Base-by-base conservation (phyloP, 306 rosid genomes). In the Crotalaria pallida region DNA sequence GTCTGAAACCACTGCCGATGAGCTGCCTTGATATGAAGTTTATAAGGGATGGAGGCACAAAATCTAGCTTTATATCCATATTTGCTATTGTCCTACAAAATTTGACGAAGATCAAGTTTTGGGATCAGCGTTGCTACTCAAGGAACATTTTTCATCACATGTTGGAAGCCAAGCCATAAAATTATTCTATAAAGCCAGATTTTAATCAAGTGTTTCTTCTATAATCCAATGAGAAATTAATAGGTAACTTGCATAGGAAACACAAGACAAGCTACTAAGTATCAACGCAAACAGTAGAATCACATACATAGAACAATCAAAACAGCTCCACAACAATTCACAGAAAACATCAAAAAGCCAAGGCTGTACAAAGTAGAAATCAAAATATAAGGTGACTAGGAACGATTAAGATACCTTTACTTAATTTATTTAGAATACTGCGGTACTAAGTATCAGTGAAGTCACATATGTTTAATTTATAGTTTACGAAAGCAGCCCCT, bases 11-110 rank as follows among this genome's bases (percentile, higher is more conserved):
- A 71, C 69, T 88, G 78, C 97, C 97, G 2, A 95, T 83, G 67
- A 95, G 85, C 88, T 95, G 99, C 71, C 99, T 86, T 49, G 97
- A 80, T 74, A 95, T 77, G 75, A 95, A 95, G 90, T 95, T 91
- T 67, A 95, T 83, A 62, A 91, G 85, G 36, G 96, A 80, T 18
- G 99, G 96, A 41, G 96, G 93, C 40, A 91, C 76, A 18, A 95
- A 83, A 63, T 91, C 97, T 85, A 95, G 63, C 96, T 95, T 95
- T 36, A 95, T 45, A 86, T 95, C 99, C 96, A 91, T 65, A 84
- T 67, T 95, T 47, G 85, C 97, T 79, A 89, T 91, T 12, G 92
- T 82, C 91, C 99, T 95, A 68, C 80, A 77, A 81, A 74, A 69
- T 55, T 76, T 31, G 58, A 80, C 55, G 27, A 60, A 58, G 19